Conservation (phyloP, 75 land plant species). For the Pinus taeda region DNA sequence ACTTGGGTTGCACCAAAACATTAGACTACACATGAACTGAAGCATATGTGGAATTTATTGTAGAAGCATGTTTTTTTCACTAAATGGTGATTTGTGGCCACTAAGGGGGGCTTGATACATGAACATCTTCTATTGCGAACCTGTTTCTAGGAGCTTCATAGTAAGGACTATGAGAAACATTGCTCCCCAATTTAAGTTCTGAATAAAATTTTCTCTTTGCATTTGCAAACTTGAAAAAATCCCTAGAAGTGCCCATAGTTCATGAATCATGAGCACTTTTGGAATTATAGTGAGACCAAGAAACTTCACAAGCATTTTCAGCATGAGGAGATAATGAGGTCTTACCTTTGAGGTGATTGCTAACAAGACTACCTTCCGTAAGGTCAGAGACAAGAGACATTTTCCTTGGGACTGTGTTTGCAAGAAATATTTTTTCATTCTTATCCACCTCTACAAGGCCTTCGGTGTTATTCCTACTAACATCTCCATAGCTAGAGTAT, state of each 20-base stretch:
- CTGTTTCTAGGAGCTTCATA: not conserved
- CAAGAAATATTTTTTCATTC: too few relatives aligned
- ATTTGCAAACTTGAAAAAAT: not conserved
- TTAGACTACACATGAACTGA: conserved; percentile 15
- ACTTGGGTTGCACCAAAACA: conserved; percentile 59
- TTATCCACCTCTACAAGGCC: too few relatives aligned
- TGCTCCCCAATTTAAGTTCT: not conserved
- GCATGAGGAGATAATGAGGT: too few relatives aligned
- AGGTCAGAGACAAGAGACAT: not conserved
- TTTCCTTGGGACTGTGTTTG: too few relatives aligned
- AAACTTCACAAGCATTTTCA: not conserved
- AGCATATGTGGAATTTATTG: not conserved
- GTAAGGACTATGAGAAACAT: not conserved
- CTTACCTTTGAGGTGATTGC: not conserved
- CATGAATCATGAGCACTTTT: not conserved
- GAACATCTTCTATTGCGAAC: not conserved
- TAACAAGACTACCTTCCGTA: not conserved
- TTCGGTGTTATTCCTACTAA: too few relatives aligned
- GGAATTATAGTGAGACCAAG: not conserved
- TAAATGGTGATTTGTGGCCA: not conserved
- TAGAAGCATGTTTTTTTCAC: not conserved
- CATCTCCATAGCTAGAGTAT: too few relatives aligned
- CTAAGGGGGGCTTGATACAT: not conserved
- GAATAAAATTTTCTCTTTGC: not conserved
- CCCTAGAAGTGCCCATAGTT: not conserved